Evolutionary conservation across 2,329 filamentous ascomycete genomes (phyloP), one percentile per base, ranked within the genome.

Genomic region (Pseudogymnoascus sp.): DNA sequence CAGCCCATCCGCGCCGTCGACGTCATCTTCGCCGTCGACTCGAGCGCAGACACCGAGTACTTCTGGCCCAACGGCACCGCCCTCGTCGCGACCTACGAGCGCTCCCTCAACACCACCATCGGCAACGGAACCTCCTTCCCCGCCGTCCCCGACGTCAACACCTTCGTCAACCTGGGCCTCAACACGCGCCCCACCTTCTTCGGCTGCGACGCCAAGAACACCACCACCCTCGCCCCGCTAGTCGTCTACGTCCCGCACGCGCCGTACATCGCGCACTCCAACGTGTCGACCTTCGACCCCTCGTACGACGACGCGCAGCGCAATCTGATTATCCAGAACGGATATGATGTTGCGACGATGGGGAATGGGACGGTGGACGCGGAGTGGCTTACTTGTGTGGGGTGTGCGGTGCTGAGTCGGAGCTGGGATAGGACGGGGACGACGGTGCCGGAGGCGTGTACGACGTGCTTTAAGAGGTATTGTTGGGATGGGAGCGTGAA

Each of bases 171-270:
- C 72, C 79, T 90, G 0, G 87, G 88, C 3, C 77, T 93, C 5
- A 93, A 92, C 79, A 82, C 79, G 64, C 81, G 80, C 4, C 91
- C 90, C 0, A 88, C 87, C 1, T 92, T 94, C 79, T 94, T 94
- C 71, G 90, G 90, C 49, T 94, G 90, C 75, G 77, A 91, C 71
- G 79, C 79, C 36, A 78, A 77, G 60, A 91, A 92, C 74, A 79
- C 84, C 58, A 85, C 85, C 0, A 75, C 75, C 8, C 69, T 76
- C 1, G 66, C 72, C 3, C 91, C 92, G 0, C 75, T 96, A 1
- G 78, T 96, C 65, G 90, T 96, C 66, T 99, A 99, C 77, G 74
- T 97, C 52, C 91, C 94, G 63, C 95, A 94, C 72, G 81, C 87
- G 22, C 92, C 92, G 1, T 96, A 95, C 76, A 82, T 87, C 55